phyloP scores from a whole-genome alignment of 2,329 filamentous ascomycete species.

The Meredithiella fracta region DNA sequence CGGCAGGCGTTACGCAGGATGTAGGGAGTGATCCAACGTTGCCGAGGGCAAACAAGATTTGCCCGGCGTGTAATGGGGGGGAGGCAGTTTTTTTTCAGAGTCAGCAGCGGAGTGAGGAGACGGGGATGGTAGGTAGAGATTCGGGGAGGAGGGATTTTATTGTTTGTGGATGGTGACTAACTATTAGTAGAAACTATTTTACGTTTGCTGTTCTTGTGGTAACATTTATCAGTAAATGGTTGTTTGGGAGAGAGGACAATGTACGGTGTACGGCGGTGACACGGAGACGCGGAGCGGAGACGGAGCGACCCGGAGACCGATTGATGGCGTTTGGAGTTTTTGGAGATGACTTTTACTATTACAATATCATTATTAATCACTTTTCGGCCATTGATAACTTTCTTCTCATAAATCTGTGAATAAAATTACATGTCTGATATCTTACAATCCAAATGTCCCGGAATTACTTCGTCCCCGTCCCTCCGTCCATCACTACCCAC shows the following conservation, averaged over 20 bases:
- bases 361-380: too few species aligned
- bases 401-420: too few species aligned
- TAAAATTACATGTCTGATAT: background rate
- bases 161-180: background rate
- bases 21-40: constrained; percentile 96
- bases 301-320: background rate
- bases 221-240: constrained; percentile 53
- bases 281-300: background rate
- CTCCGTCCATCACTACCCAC: background rate
- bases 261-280: too few species aligned
- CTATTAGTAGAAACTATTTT: constrained; percentile 59
- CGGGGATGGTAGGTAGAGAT: constrained; percentile 71
- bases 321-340: constrained; percentile 5
- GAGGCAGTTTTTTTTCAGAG: constrained; percentile 99
- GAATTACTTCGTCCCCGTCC: background rate
- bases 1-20: constrained; percentile 92
- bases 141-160: background rate
- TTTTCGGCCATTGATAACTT: background rate
- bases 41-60: constrained; percentile 72
- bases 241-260: too few species aligned
- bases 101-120: constrained; percentile 90
- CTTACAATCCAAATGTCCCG: background rate
- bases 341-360: too few species aligned
- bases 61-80: constrained; percentile 67
- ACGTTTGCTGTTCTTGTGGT: constrained; percentile 87